Evolutionary conservation across 306 rosid species (phyloP).

Genomic region (Bauhinia variegata): DNA sequence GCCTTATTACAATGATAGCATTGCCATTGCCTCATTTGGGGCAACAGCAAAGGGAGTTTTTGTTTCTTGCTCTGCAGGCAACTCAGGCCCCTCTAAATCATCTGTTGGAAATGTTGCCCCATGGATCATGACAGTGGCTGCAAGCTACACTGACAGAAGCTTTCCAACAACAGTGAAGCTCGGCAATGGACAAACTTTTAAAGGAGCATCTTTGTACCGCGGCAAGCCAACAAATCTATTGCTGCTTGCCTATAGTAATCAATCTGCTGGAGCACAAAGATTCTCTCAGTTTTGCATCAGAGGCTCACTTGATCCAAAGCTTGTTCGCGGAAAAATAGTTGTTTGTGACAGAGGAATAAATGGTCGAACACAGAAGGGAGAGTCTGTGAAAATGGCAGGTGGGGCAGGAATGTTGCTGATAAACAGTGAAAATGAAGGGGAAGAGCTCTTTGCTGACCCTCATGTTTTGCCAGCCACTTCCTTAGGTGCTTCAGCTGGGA

Average conservation of each 20-base stretch:
- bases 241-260: slow-evolving; percentile 54
- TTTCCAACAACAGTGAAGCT: slow-evolving; percentile 67
- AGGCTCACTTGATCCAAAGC: slow-evolving; percentile 49
- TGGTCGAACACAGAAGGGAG: slow-evolving; percentile 58
- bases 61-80: slow-evolving; percentile 78
- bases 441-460: slow-evolving; percentile 70
- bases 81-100: slow-evolving; percentile 64
- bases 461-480: slow-evolving; percentile 67
- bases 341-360: slow-evolving; percentile 61
- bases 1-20: slow-evolving; percentile 51
- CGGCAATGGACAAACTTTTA: slow-evolving; percentile 54
- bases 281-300: slow-evolving; percentile 49
- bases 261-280: slow-evolving; percentile 46
- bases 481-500: slow-evolving; percentile 60
- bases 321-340: slow-evolving; percentile 64
- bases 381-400: slow-evolving; percentile 59
- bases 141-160: slow-evolving; percentile 69
- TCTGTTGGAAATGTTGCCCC: slow-evolving; percentile 64
- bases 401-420: slow-evolving; percentile 69
- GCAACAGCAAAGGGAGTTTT: slow-evolving; percentile 59
- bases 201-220: slow-evolving; percentile 63
- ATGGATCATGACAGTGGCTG: slow-evolving; percentile 82
- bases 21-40: slow-evolving; percentile 72
- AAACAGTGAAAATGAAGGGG: slow-evolving; percentile 55
- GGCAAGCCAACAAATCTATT: slow-evolving; percentile 47